Evolutionary conservation across 192 early-diverging fungal genomes (phyloP), one percentile per base, ranked within the genome.

Genomic region (Backusella mclennaniae): DNA sequence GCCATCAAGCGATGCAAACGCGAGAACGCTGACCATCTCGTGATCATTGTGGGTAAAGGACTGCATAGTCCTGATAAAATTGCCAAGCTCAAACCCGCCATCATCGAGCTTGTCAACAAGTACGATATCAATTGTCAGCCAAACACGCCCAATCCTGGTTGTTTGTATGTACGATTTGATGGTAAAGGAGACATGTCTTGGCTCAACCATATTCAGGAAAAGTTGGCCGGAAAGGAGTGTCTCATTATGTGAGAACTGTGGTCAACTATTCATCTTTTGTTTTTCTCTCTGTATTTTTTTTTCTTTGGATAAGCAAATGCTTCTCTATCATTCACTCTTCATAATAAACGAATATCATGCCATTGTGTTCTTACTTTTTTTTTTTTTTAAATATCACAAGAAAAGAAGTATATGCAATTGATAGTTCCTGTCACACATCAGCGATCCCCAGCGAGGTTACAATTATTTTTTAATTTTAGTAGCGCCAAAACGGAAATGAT

Each of bases 41-140:
- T 74, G 1, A 89, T 94, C 17, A 93, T 94, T 79, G 90, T 90
- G 15, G 93, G 93, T 35, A 77, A 80, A 73, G 93, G 93, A 0
- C 82, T 85, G 12, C 90, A 92, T 68, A 87, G 85, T 36, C 53
- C 73, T 29, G 26, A n/a, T 23, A 35, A 66, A 15, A 77, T 93
- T 35, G 83, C 91, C 21, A 94, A 90, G 75, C 82, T 94, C 35
- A 92, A 90, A 74, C 93, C 93, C 8, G 90, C 90, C 19, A 86
- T 94, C 41, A 79, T 78, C 5, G 84, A 87, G 29, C 73, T 92
- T 19, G 79, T 90, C n/a, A 75, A 82, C 33, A 84, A 86, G 59
- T 87, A 88, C 38, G 66, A 85, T 3, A 69, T 93, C 38, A 77
- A 84, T 39, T 85, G 82, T 42, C 82, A 80, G 6, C 85, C 85